Conservation (phyloP, 805 yeast species). For the Nakazawaea wyomingensis region DNA sequence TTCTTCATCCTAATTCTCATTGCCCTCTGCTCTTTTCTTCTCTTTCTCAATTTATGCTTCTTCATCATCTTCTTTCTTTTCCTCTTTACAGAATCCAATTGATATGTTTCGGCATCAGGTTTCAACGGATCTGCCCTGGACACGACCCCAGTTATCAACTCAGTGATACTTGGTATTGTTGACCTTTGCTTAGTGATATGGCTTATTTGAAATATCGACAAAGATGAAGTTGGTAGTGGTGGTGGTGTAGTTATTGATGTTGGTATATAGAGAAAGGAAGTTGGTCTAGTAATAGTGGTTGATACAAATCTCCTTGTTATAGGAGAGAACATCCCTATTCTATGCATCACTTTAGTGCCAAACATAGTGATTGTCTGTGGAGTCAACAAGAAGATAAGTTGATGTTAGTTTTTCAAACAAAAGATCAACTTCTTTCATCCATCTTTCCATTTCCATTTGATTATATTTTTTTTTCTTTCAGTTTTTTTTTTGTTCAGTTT, state of each 20-base stretch:
- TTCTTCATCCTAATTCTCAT: constrained; percentile 63
- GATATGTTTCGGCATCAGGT: constrained; percentile 20
- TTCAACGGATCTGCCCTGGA: not conserved
- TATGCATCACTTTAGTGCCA: not conserved
- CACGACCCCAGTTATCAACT: constrained; percentile 1
- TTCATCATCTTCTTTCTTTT: constrained; percentile 94
- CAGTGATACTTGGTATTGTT: constrained; percentile 4
- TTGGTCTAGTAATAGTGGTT: not conserved
- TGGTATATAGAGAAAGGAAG: not conserved
- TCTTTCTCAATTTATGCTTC: constrained; percentile 94
- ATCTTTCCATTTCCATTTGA: no score
- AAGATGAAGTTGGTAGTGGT: not conserved
- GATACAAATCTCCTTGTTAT: not conserved
- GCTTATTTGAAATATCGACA: not conserved
- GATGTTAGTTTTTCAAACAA: no score
- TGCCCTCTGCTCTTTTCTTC: constrained; percentile 90
- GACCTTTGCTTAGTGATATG: not conserved
- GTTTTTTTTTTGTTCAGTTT: not conserved
- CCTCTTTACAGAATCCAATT: constrained; percentile 67
- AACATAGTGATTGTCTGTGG: no score
- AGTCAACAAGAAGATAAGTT: no score
- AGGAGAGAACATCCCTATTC: not conserved
- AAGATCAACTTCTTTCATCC: not conserved
- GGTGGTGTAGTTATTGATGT: not conserved
- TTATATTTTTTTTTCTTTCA: not conserved